Base-by-base conservation (phyloP, 164 flowering plant species). In the Aristolochia fimbriata region DNA sequence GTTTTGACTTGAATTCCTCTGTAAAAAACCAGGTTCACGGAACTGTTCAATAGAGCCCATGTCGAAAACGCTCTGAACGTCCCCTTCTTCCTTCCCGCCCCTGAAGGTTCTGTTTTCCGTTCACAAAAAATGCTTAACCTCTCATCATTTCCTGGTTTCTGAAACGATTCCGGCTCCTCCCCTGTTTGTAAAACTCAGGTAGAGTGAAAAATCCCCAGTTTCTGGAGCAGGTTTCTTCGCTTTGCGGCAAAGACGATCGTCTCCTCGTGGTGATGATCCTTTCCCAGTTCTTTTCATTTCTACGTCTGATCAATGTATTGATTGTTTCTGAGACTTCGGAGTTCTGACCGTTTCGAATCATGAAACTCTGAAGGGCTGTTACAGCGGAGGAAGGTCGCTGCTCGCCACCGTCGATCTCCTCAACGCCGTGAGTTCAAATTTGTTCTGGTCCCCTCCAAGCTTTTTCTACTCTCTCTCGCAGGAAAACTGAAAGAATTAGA, bases 161-260 rank as follows among this genome's bases (percentile, higher is more conserved):
- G 2, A 8, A 52, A 52, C 15, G 23, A 17, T 17, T 10, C 3
- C 17, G 15, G 3, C 22, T 56, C 55, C 31, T 20, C 15, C 22
- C 23, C 30, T 27, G 30, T 27, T 51, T 15, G 67, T 11, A 41
- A 65, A 58, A 33, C 68, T 69, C 74, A 91, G 98, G 95, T 9
- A 82, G 86, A 67, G 85, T 80, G 73, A 87, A 85, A 54, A 92
- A 85, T 67, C 85, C 83, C n/a, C 55, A 74, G 6, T 92, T 92
- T 69, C 48, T 87, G 69, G 77, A 80, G 68, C 79, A 79, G 68
- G 96, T 88, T 66, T 67, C 69, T 30, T 58, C 84, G 5, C 66
- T 71, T 47, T 85, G 67, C 76, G 66, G 64, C 68, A 79, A 79
- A 62, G 89, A 87, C 23, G 91, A 84, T 73, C 75, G 47, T 58